Evolutionary conservation across 352 stramenopile genomes (phyloP), one percentile per base, ranked within the genome.

Genomic region (Pythium volutum): DNA sequence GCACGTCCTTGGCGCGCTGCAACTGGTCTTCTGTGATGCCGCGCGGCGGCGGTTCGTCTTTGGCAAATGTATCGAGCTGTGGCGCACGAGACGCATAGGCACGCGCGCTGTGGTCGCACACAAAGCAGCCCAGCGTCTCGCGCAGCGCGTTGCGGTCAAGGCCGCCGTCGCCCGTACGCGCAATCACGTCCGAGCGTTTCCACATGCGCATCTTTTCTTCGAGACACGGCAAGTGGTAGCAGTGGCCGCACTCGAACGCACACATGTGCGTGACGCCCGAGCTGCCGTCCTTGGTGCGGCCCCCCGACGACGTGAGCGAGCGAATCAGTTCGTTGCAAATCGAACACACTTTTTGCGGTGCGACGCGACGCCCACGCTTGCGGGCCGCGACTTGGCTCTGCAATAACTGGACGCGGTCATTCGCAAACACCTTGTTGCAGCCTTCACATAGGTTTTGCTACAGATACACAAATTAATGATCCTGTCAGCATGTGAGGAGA

Each of bases 191-290:
- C 2, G 75, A 50, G n/a, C 74, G 82, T 66, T 91, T 92, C 82
- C 85, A 92, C 75, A 92, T 88, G n/a, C 83, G 81, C 77, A 88
- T 89, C 63, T 92, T 91, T 58, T 94, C 85, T 46, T 91, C 81
- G 9, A 94, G 66, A 48, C 85, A 94, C 33, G 78, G 73, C 18
- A 91, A 59, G 53, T 94, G 85, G 64, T 92, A 94, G 57, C 77
- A 85, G 46, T 94, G 85, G 15, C 85, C 82, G 64, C 85, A 94
- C 62, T 92, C 85, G 47, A 92, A 94, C 20, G 89, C 80, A 50
- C 84, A 94, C 49, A 81, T 74, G 62, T 88, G 81, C 8, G 82
- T 69, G n/a, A 74, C 68, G 7, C 48, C n/a, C 3, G 47, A 36
- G 36, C 9, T 42, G 27, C 29, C 58, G n/a, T 52, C 58, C 20